These are phyloP conservation scores for Alternaria hordeiaustralica DNA, from an alignment of 2,329 filamentous ascomycete genomes.

Conservation along the genomic window DNA sequence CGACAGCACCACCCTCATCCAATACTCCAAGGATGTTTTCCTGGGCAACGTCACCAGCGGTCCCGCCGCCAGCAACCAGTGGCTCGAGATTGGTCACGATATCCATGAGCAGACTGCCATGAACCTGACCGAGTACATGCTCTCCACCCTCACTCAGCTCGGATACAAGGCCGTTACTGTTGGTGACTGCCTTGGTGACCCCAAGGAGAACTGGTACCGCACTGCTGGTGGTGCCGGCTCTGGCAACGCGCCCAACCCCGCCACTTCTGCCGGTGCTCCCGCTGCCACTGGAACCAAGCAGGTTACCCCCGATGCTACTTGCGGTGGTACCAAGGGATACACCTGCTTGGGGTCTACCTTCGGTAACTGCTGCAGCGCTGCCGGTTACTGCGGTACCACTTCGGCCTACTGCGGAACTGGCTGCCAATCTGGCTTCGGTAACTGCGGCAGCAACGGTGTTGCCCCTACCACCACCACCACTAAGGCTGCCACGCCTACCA, in stretches of 20 bases:
- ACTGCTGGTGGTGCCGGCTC: conserved; percentile 44
- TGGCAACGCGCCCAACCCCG: conserved; percentile 20
- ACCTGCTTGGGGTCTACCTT: conserved; percentile 52
- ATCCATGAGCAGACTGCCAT: conserved; percentile 56
- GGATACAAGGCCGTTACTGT: conserved; percentile 56
- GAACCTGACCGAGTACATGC: conserved; percentile 54
- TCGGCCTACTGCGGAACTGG: conserved; percentile 37
- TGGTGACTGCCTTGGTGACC: conserved; percentile 57
- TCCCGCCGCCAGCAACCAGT: conserved; percentile 38
- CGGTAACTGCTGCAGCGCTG: conserved; percentile 53
- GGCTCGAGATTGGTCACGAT: conserved; percentile 62
- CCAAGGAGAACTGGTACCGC: conserved; percentile 58
- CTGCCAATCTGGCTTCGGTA: conserved; percentile 39
- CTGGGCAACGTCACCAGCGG: conserved; percentile 51
- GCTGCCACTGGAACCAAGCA: conserved; percentile 30
- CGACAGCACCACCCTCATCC: conserved; percentile 54
- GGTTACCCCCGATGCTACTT: conserved; percentile 51
- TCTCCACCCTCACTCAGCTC: conserved; percentile 47
- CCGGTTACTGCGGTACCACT: conserved; percentile 39
- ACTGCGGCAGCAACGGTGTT: conserved; percentile 23
- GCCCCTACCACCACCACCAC: background rate
- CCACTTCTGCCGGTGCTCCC: conserved; percentile 10
- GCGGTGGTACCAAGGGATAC: conserved; percentile 50
- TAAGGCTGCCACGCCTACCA: background rate
- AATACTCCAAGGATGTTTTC: conserved; percentile 63